Conservation (phyloP, 2,329 filamentous ascomycete genomes). For the Beauveria sp. region DNA sequence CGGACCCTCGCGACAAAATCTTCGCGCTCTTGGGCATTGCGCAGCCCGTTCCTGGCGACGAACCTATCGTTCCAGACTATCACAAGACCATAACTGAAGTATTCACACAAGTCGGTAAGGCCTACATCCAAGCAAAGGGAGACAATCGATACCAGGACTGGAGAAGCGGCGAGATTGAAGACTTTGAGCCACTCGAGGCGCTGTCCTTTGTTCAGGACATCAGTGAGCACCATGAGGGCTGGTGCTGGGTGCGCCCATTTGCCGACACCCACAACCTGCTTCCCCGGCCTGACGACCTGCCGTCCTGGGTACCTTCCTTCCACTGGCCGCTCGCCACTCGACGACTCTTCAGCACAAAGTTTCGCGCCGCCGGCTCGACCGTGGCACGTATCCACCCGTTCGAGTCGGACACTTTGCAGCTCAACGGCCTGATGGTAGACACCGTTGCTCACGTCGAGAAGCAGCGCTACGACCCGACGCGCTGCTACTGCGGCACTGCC, state of each 20-base stretch:
- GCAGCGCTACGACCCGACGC: background rate
- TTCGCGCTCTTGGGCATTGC: slow-evolving; percentile 15
- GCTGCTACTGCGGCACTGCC: background rate
- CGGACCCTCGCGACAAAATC: slow-evolving; percentile 16
- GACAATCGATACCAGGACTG: slow-evolving; percentile 10
- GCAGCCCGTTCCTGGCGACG: background rate
- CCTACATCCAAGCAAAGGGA: slow-evolving; percentile 8
- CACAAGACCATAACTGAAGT: slow-evolving; percentile 3
- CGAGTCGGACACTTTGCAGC: background rate
- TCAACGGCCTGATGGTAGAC: slow-evolving; percentile 5
- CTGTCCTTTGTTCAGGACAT: slow-evolving; percentile 5
- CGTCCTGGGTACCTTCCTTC: slow-evolving; percentile 12
- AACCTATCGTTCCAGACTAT: slow-evolving; percentile 11
- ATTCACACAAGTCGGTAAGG: slow-evolving; percentile 1
- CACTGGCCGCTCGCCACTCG: background rate
- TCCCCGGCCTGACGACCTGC: background rate
- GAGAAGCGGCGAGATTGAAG: slow-evolving; percentile 8
- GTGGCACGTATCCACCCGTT: background rate
- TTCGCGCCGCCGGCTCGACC: slow-evolving; percentile 1
- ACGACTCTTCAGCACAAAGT: background rate
- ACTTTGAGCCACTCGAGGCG: background rate
- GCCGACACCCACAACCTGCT: slow-evolving; percentile 4
- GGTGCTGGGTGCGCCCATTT: slow-evolving; percentile 8
- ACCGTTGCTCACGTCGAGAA: background rate
- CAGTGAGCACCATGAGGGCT: background rate